A percentile compares a stretch with the other conserved stretches of the same genome.
Evolutionary conservation across 441 rosid species (phyloP).

Genomic region (Adansonia grandidieri): DNA sequence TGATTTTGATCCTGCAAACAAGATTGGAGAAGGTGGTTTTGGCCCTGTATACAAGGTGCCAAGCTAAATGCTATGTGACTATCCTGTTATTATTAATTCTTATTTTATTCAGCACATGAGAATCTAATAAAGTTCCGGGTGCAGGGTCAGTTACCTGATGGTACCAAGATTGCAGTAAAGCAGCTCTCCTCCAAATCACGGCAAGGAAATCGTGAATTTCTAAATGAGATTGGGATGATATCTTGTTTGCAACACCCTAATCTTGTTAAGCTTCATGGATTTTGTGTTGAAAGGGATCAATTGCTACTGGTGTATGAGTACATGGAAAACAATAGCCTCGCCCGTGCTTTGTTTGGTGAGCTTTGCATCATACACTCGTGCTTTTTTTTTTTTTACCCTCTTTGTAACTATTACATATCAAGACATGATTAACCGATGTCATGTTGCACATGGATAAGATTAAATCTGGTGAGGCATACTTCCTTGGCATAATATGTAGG

Average conservation of each 20-base stretch:
- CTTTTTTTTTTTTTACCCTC: background rate
- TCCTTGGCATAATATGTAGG: constrained; percentile 40
- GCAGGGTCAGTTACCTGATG: constrained; percentile 63
- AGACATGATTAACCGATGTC: background rate
- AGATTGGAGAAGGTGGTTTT: constrained; percentile 90
- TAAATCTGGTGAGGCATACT: background rate
- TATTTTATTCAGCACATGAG: background rate
- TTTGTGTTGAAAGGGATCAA: constrained; percentile 69
- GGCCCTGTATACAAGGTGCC: constrained; percentile 82
- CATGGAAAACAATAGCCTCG: constrained; percentile 75
- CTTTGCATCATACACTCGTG: constrained; percentile 19
- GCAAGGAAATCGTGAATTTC: constrained; percentile 76
- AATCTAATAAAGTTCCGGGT: constrained; percentile 18
- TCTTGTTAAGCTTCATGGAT: constrained; percentile 74
- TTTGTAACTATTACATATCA: constrained; percentile 1
- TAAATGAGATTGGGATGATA: constrained; percentile 71
- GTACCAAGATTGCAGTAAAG: constrained; percentile 66
- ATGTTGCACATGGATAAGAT: background rate
- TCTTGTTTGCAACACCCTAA: constrained; percentile 72
- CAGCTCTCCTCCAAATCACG: constrained; percentile 69
- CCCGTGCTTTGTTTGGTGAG: constrained; percentile 66
- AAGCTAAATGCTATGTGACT: constrained; percentile 12
- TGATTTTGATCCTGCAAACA: constrained; percentile 63
- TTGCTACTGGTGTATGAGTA: constrained; percentile 68
- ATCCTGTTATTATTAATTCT: constrained; percentile 14